Evolutionary conservation across 805 yeast species (phyloP), one percentile per base, ranked within the genome.

Genomic region (Vanderwaltozyma verrucispora): DNA sequence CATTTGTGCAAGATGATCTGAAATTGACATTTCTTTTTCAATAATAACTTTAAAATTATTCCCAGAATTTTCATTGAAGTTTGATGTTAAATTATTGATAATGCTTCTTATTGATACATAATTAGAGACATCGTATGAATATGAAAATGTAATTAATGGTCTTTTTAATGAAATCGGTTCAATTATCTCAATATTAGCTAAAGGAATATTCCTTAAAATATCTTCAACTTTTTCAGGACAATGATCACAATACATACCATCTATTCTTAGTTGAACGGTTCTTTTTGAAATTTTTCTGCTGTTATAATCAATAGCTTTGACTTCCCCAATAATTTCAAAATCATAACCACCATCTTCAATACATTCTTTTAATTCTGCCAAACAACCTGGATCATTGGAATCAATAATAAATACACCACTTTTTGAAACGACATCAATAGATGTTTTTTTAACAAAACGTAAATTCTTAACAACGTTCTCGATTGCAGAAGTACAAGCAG

Each of bases 141-240:
- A 38, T 34, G 28, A 21, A 21, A 18, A 30, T 14, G n/a, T 38
- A 7, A 25, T 30, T 7, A 31, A 30, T 4, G 41, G 41, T 2
- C 19, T 38, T 24, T 38, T 34, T 26, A 17, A 26, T 21, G 23
- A 21, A 20, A 20, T 25, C n/a, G 27, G 13, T 4, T 24, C 11
- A 11, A 24, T 24, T 8, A 24, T 24, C n/a, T 24, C 5, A 12
- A 24, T 11, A 8, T 24, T 13, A 24, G n/a, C n/a, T 4, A 8
- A 13, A 8, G 7, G n/a, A 8, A 24, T 24, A 10, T 12, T 24
- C 13, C 11, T 24, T 8, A 24, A 8, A 8, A 24, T 10, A 4
- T 24, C n/a, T 10, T 8, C 27, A 24, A 24, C 13, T 11, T 4
- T 24, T 10, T 24, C 27, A 24, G 27, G 27, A 24, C 27, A 24